Base-by-base conservation (phyloP, 2,329 filamentous ascomycete species). In the Microdochium bolleyi region DNA sequence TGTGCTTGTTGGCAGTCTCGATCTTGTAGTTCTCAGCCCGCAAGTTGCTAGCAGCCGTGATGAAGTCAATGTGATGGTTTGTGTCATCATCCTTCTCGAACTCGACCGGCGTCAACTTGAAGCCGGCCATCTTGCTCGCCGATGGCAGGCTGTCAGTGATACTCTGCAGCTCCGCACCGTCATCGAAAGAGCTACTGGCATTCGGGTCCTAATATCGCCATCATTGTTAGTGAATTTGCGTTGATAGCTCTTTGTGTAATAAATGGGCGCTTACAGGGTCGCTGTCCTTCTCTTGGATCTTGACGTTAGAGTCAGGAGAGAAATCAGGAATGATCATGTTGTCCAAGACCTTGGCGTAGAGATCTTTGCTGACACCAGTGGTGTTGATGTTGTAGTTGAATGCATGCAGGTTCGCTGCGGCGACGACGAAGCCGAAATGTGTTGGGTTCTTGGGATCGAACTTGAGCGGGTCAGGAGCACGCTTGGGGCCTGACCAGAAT, bases 31-130 rank as follows among this genome's bases (percentile, higher is more conserved):
- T 99, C 71, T 95, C 88, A 1, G 94, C 94, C 55, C 95, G 89
- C 55, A 99, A 77, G 69, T 99, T 99, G 76, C 92, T 96, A 59
- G 92, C 92, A 1, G 92, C 91, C 8, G 94, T 95, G 72, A 99
- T 97, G 76, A 99, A 99, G 71, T 97, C 94, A 63, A 99, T 99
- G 76, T 99, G 94, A 71, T 94, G 84, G 71, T 99, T 99, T 50
- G 87, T 89, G 70, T 99, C 95, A 63, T 99, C 94, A 59, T 99
- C 94, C 78, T 99, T 99, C 73, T 99, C 91, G 63, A 99, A 99
- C 62, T 97, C 94, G 5, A 97, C 94, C 2, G 92, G 89, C 53
- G 85, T 83, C 51, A 99, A 76, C 72, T 92, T 92, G 79, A 95
- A 95, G 32, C 90, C 91, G 24, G 89, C 87, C 50, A 99, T 75